Conservation (phyloP, 2,329 filamentous ascomycete genomes). For the Curvularia sp. region DNA sequence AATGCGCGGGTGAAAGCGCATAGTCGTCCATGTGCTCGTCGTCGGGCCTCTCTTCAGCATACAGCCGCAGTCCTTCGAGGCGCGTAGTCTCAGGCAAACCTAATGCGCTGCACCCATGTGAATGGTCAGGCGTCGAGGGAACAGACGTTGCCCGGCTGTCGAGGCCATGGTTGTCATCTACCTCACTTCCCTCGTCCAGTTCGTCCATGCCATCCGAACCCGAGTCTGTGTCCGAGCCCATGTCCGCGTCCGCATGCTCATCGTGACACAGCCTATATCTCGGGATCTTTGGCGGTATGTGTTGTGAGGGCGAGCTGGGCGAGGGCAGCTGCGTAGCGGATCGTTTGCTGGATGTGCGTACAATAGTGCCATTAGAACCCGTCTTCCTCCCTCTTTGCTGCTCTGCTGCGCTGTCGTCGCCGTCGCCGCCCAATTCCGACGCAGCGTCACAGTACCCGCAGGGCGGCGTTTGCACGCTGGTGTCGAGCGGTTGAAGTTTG, state of each 20-base stretch:
- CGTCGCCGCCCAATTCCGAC: constrained; percentile 19
- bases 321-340: constrained; percentile 49
- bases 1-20: constrained; percentile 37
- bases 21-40: constrained; percentile 42
- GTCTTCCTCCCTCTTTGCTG: constrained; percentile 39
- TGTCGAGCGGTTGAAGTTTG: constrained; percentile 49
- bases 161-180: constrained; percentile 29
- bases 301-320: constrained; percentile 44
- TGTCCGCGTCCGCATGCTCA: constrained; percentile 20
- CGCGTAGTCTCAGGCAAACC: constrained; percentile 33
- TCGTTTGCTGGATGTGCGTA: constrained; percentile 46
- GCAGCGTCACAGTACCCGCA: constrained; percentile 43
- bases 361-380: constrained; percentile 32
- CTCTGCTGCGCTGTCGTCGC: constrained; percentile 26
- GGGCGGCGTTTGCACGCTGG: constrained; percentile 41
- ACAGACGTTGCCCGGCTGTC: constrained; percentile 31
- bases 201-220: constrained; percentile 32
- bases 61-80: constrained; percentile 30
- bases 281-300: constrained; percentile 48
- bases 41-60: constrained; percentile 20
- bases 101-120: constrained; percentile 24
- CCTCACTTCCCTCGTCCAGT: constrained; percentile 25
- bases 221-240: constrained; percentile 34
- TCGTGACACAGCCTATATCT: constrained; percentile 34
- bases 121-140: constrained; percentile 33